Base-by-base conservation (phyloP, 768 basidiomycete genomes). In the Naganishia vaughanmartiniae region DNA sequence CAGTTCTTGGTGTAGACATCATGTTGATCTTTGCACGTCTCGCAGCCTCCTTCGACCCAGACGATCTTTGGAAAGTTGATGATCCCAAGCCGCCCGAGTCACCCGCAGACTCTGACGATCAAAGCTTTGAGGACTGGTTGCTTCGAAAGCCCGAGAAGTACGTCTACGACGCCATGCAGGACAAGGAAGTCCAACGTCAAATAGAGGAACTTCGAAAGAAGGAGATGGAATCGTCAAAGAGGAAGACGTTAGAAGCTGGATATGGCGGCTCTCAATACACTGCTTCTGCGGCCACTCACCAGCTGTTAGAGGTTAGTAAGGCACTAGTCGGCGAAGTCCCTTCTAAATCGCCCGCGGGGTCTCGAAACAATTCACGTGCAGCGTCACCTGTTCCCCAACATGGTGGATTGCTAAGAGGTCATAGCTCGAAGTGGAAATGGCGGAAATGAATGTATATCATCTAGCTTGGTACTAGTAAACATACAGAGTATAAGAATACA, bases 131-230 rank as follows among this genome's bases (percentile, higher is more conserved):
- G 42, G 73, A 76, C 24, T 72, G 75, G 66, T 73, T 73, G 39
- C 67, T 73, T 28, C 58, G 70, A 45, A 78, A 77, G 68, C 86
- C 87, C 2, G 84, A 87, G 30, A 86, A 86, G 17, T 93, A 89
- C 81, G 91, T 90, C n/a, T 96, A 96, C 79, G 93, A 96, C 78
- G 93, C 93, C 5, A 60, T 42, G 33, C 46, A 45, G 24, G 65
- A 69, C 42, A 36, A 57, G 21, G 39, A 58, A 65, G 67, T 34
- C 21, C 58, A 55, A 24, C 66, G 57, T 19, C 56, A 65, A 31
- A 19, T 36, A 53, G 53, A 55, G 26, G 33, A n/a, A 31, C 24
- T 42, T 10, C 51, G 54, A 36, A 60, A 28, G 53, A 51, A 54
- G 39, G 31, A 63, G 69, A 58, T 26, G 33, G 60, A 63, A 12